Conservation (phyloP, 1,139 yeast genomes). For the Geotrichum cucujoidarum region DNA sequence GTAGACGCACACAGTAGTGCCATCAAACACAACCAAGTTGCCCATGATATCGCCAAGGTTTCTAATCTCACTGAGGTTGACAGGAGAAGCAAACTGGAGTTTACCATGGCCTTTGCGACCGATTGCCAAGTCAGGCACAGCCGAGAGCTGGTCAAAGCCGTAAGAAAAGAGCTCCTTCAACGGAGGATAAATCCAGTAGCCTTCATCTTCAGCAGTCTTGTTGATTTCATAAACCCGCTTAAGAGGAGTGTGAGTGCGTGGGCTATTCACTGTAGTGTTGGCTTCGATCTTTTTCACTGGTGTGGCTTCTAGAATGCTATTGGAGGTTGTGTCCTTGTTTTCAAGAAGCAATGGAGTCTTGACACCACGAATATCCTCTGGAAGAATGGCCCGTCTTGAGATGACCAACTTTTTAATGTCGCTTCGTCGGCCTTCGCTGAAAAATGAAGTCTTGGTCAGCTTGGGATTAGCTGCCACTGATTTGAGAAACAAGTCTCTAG, state of each 20-base stretch:
- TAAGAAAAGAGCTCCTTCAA: slow-evolving; percentile 49
- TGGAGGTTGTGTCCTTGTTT: neutral
- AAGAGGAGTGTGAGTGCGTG: slow-evolving; percentile 3
- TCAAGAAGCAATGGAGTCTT: neutral
- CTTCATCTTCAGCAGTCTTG: slow-evolving; percentile 38
- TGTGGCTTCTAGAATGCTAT: neutral
- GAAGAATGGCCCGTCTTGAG: slow-evolving; percentile 2
- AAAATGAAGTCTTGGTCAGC: neutral
- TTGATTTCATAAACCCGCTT: slow-evolving; percentile 23
- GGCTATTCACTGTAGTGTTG: neutral
- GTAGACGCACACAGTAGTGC: slow-evolving; percentile 62
- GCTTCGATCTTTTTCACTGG: neutral
- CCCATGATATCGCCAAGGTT: slow-evolving; percentile 50
- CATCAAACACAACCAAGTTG: slow-evolving; percentile 50
- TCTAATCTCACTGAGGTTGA: slow-evolving; percentile 57
- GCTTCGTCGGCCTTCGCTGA: slow-evolving; percentile 2
- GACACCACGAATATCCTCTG: slow-evolving; percentile 13
- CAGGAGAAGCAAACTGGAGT: slow-evolving; percentile 64
- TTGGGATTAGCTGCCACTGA: slow-evolving; percentile 1
- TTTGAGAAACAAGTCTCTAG: slow-evolving; percentile 5
- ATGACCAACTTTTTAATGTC: slow-evolving; percentile 15
- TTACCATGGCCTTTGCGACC: slow-evolving; percentile 78
- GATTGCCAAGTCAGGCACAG: slow-evolving; percentile 62
- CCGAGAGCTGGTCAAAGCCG: slow-evolving; percentile 48
- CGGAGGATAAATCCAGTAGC: slow-evolving; percentile 80